Evolutionary conservation across 1,284 basidiomycete genomes (phyloP).

Genomic region (Ceratobasidium sp.): DNA sequence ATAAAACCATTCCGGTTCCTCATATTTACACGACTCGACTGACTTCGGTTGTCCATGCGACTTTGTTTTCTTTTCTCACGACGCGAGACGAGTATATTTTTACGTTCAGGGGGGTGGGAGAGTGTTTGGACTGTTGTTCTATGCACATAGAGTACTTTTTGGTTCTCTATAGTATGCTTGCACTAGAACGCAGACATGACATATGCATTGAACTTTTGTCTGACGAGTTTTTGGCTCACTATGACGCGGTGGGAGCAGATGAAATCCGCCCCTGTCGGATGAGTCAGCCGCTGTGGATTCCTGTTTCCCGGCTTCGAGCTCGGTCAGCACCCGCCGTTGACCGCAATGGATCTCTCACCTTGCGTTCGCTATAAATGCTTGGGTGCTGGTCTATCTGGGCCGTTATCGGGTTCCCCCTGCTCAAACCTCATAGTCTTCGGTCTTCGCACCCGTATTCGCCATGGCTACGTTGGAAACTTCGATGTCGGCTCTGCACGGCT

Average conservation of each 20-base stretch:
- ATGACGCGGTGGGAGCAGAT: no score
- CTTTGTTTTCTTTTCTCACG: not conserved
- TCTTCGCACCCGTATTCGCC: not conserved
- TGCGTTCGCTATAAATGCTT: not conserved
- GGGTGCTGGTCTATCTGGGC: not conserved
- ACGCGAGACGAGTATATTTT: slow-evolving; percentile 6
- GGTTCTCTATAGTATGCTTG: not conserved
- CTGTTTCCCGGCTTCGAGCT: not conserved
- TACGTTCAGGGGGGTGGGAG: not conserved
- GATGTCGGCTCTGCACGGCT: slow-evolving; percentile 55
- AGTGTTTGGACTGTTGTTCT: not conserved
- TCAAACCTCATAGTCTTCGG: no score
- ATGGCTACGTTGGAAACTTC: slow-evolving; percentile 29
- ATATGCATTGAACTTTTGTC: no score
- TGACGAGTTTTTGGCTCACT: no score
- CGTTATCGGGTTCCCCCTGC: no score
- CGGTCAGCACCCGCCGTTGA: not conserved
- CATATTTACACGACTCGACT: slow-evolving; percentile 19
- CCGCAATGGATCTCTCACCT: not conserved
- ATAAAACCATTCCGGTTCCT: slow-evolving; percentile 3
- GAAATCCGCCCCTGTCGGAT: not conserved
- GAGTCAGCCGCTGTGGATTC: slow-evolving; percentile 3
- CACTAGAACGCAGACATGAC: no score
- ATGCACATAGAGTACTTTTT: not conserved
- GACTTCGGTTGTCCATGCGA: not conserved